Conservation (phyloP, 768 basidiomycete species). For the Collybiopsis luxurians region DNA sequence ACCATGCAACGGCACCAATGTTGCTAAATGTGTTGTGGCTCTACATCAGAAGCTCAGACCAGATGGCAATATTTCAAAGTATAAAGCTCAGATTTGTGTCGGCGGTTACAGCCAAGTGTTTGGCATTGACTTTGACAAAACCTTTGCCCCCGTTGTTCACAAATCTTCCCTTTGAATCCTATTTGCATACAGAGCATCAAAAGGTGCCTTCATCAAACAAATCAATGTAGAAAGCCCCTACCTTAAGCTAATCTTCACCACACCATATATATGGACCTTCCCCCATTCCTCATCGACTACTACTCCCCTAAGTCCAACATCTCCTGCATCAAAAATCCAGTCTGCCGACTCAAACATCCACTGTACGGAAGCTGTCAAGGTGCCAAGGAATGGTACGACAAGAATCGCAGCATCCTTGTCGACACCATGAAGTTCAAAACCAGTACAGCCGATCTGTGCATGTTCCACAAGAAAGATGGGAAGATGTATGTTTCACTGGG, state of each 20-base stretch:
- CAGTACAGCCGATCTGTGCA: slow-evolving; percentile 10
- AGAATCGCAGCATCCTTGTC: not conserved
- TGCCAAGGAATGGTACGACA: not conserved
- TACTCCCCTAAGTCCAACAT: not conserved
- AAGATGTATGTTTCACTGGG: not conserved
- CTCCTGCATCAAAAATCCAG: not conserved
- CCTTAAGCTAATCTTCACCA: slow-evolving; percentile 23
- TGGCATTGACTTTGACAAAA: slow-evolving; percentile 20
- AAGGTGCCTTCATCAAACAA: slow-evolving; percentile 12
- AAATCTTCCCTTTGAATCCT: slow-evolving; percentile 9
- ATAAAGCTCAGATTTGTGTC: slow-evolving; percentile 42
- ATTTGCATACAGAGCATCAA: slow-evolving; percentile 5
- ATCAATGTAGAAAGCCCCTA: slow-evolving; percentile 14
- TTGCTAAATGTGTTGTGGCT: not conserved
- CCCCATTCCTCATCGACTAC: not conserved
- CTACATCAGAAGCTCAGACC: not conserved
- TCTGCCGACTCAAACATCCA: not conserved
- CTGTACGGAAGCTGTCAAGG: not conserved
- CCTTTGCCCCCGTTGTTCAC: slow-evolving; percentile 6
- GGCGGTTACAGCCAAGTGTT: slow-evolving; percentile 37
- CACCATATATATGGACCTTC: slow-evolving; percentile 12
- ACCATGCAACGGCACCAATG: not conserved
- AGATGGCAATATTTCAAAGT: slow-evolving; percentile 10
- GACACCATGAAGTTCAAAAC: not conserved
- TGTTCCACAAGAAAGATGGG: slow-evolving; percentile 10